Evolutionary conservation across 345 rosid genomes (phyloP), one percentile per base, ranked within the genome.

Genomic region (Camelina laxa): DNA sequence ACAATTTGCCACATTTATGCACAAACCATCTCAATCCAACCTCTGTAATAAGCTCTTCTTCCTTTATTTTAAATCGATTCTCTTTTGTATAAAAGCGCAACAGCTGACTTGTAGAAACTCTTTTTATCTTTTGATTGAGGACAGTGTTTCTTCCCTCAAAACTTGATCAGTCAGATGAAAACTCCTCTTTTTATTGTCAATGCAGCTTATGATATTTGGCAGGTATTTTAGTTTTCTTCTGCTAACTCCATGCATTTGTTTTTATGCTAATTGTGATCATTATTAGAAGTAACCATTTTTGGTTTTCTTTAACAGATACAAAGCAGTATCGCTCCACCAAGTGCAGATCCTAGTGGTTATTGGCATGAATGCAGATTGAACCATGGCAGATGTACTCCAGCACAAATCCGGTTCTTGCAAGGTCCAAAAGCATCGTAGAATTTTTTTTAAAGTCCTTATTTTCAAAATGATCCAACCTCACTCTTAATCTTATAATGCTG

Each of bases 91-190:
- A 31, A 4, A 19, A 21, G 17, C 22, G 20, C 48, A 39, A 38
- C 58, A 41, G 8, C 81, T 72, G 64, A 53, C 59, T 0, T 1
- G 21, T 41, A 41, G n/a, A n/a, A 50, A 42, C 30, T 9, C 22
- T 51, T 60, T 60, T 53, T 17, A 36, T 60, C 21, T 49, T 68
- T 31, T 10, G 56, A 7, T 31, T 67, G 6, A 41, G 44, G 68
- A 13, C 84, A 91, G 99, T 96, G 99, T 77, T 95, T 95, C 88
- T 95, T 95, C 85, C 98, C 99, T 35, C 98, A 96, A 76, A 85
- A 92, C 82, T 36, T 91, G 77, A 96, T 96, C 30, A 75, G 79
- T 67, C 82, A 84, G 63, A 80, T 96, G 60, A 82, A 73, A 73
- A 87, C 98, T 33, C 98, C 99, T 1, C 79, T 96, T 2, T 96